Evolutionary conservation across 2,329 filamentous ascomycete species (phyloP).

Genomic region (Aspergillus ibericus): DNA sequence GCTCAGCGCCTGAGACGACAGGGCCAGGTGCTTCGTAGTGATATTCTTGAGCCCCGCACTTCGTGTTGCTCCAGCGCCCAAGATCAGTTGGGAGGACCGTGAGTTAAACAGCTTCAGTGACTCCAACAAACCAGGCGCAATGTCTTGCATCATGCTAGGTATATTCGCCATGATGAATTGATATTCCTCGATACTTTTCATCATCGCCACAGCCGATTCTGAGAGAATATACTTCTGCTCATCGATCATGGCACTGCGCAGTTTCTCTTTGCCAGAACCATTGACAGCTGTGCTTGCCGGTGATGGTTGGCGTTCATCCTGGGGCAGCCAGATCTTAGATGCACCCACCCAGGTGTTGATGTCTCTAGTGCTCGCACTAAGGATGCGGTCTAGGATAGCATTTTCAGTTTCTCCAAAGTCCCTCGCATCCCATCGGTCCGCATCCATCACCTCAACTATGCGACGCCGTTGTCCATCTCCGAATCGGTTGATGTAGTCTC

Average conservation of each 20-base stretch:
- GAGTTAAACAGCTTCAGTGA: conserved; percentile 95
- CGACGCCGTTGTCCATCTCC: conserved; percentile 58
- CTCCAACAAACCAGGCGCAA: conserved; percentile 75
- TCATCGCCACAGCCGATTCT: conserved; percentile 75
- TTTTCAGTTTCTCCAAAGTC: conserved; percentile 59
- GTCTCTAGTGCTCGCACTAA: conserved; percentile 60
- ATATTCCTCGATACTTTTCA: conserved; percentile 79
- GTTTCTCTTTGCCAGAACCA: conserved; percentile 59
- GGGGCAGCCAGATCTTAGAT: conserved; percentile 52
- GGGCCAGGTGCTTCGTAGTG: conserved; percentile 88
- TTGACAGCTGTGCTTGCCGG: conserved; percentile 41
- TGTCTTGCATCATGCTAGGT: conserved; percentile 83
- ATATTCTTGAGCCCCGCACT: conserved; percentile 94
- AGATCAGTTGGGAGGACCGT: conserved; percentile 90
- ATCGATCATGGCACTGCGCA: conserved; percentile 74
- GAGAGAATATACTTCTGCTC: conserved; percentile 84
- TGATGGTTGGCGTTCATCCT: conserved; percentile 26
- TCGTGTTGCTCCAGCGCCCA: conserved; percentile 86
- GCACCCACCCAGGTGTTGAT: conserved; percentile 55
- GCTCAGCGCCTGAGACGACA: conserved; percentile 83
- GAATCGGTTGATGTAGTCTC: conserved; percentile 60
- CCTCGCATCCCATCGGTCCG: conserved; percentile 64
- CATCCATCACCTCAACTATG: conserved; percentile 59
- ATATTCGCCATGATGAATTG: conserved; percentile 80
- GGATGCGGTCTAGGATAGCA: conserved; percentile 53